phyloP scores from a whole-genome alignment of 306 rosid species.

The Prosopis cineraria region DNA sequence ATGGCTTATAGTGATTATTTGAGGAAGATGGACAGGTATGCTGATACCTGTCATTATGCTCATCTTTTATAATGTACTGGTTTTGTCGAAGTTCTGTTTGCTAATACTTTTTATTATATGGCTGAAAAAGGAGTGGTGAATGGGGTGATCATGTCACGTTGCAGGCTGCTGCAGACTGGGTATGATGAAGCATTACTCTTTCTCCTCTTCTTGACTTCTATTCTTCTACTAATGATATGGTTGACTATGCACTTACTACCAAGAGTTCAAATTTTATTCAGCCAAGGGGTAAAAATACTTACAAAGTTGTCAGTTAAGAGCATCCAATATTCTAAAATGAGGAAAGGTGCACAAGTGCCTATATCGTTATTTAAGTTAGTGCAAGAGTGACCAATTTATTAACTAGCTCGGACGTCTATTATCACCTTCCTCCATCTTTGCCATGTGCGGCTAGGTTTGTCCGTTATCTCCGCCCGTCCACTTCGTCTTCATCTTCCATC shows the following conservation, averaged over 20 bases:
- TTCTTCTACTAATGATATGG: conserved; percentile 12
- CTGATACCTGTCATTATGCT: conserved; percentile 18
- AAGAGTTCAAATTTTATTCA: conserved; percentile 23
- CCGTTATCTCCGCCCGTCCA: too few species aligned
- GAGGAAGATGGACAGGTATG: conserved; percentile 84
- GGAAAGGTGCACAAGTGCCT: too few species aligned
- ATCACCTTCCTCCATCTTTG: too few species aligned
- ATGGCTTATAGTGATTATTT: conserved; percentile 80
- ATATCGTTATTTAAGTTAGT: too few species aligned
- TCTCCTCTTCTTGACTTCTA: conserved; percentile 26
- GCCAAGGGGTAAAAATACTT: too few species aligned
- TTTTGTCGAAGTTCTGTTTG: conserved; percentile 23
- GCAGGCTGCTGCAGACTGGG: conserved; percentile 99
- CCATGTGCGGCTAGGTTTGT: too few species aligned
- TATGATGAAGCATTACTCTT: conserved; percentile 37
- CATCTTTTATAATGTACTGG: background rate
- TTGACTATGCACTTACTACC: background rate
- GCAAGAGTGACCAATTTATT: too few species aligned
- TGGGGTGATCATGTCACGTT: conserved; percentile 99
- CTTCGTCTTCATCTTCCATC: too few species aligned
- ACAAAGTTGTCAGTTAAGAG: too few species aligned
- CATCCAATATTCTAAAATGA: too few species aligned
- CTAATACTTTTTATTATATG: conserved; percentile 33
- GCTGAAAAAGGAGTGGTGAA: conserved; percentile 84
- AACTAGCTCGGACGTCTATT: too few species aligned